Evolutionary conservation across 768 basidiomycete genomes (phyloP).

Genomic region (Mycena capillaripes): DNA sequence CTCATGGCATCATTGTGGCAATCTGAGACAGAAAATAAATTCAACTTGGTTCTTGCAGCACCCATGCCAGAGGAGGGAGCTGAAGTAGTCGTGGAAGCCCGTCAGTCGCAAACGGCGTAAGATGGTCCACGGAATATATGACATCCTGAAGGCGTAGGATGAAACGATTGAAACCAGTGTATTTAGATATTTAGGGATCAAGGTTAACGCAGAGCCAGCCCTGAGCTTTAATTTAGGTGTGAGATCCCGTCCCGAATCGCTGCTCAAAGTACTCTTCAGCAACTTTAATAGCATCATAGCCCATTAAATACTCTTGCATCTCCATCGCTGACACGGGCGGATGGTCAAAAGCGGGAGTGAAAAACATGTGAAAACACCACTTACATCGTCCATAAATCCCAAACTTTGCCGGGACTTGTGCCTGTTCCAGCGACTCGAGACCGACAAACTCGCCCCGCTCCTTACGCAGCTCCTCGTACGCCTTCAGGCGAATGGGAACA

Average conservation of each 20-base stretch:
- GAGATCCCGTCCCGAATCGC: neutral
- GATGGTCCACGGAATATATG: too few species aligned
- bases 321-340: neutral
- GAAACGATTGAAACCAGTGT: too few species aligned
- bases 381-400: neutral
- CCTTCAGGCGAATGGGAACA: conserved; percentile 4
- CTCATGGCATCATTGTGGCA: too few species aligned
- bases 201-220: too few species aligned
- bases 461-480: conserved; percentile 21
- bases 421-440: conserved; percentile 12
- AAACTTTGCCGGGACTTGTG: neutral
- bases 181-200: too few species aligned
- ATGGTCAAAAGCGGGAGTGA: neutral
- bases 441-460: conserved; percentile 16
- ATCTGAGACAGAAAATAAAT: too few species aligned
- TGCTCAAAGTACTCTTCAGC: neutral
- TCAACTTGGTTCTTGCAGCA: too few species aligned
- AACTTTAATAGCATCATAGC: neutral
- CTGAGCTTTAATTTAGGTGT: too few species aligned
- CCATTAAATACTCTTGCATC: neutral
- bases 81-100: too few species aligned
- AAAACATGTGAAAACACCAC: neutral
- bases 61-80: too few species aligned
- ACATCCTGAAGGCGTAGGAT: too few species aligned
- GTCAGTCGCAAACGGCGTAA: too few species aligned